Evolutionary conservation across 1,284 basidiomycete species (phyloP).

Genomic region (Moesziomyces parantarcticus): DNA sequence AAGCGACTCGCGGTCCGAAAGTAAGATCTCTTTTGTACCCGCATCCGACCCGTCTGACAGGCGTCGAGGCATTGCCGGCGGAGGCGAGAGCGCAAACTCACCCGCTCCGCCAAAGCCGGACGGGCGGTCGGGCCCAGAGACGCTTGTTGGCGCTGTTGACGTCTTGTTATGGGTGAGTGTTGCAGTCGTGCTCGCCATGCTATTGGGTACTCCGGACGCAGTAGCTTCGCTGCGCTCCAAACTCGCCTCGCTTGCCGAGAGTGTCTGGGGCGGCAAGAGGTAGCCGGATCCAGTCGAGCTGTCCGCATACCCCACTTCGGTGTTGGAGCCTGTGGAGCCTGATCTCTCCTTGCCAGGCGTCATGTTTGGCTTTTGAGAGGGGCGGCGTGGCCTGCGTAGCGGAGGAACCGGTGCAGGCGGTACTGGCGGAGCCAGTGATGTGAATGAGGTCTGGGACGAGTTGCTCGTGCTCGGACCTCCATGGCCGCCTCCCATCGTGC

Average conservation of each 20-base stretch:
- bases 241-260: neutral
- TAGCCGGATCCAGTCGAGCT: neutral
- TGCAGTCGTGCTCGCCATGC: constrained; percentile 4
- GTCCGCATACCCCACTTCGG: neutral
- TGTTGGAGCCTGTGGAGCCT: constrained; percentile 10
- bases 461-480: constrained; percentile 4
- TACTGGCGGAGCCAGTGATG: constrained; percentile 20
- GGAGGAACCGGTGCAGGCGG: constrained; percentile 27
- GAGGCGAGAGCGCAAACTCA: constrained; percentile 9
- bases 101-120: neutral
- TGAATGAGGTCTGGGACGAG: constrained; percentile 20
- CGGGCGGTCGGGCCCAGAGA: neutral
- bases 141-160: constrained; percentile 11
- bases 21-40: constrained; percentile 28
- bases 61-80: constrained; percentile 1
- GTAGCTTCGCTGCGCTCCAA: constrained; percentile 2
- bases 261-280: neutral
- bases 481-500: neutral
- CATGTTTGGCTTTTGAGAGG: constrained; percentile 1
- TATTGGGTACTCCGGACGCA: neutral
- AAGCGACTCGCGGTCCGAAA: constrained; percentile 26
- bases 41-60: constrained; percentile 21
- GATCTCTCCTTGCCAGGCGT: constrained; percentile 1
- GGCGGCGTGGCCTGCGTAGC: constrained; percentile 16
- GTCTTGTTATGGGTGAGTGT: neutral